Base-by-base conservation (phyloP, 345 rosid genomes). In the Nephelium lappaceum region DNA sequence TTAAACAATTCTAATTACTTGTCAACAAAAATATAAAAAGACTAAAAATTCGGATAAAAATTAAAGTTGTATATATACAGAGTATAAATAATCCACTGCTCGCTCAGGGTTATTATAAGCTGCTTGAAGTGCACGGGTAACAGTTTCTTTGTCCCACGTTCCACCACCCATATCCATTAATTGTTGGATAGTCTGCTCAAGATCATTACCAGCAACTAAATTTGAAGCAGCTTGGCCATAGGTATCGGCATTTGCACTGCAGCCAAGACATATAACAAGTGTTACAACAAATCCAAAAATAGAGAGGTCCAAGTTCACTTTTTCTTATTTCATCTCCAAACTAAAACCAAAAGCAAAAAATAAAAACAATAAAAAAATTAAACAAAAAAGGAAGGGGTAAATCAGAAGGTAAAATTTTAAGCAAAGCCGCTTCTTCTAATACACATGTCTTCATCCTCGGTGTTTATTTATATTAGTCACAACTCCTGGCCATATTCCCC, bases 51-150 rank as follows among this genome's bases (percentile, higher is more conserved):
- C 62, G 24, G 61, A 31, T 51, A 69, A 61, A 67, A 6, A 69
- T 61, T 43, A 31, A 62, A 74, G 51, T 36, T 53, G 71, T 51
- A 38, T 69, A 69, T 90, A 69, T 91, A 96, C 99, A 69, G 98
- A 88, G 81, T 94, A 96, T 24, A 96, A 81, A 84, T 96, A 96
- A 85, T 96, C 99, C 79, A 96, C 97, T n/a, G 99, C 99, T 77
- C 99, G 85, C 88, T 94, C 99, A 27, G 99, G 99, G 76, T 96
- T 96, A 84, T 94, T 96, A 83, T 94, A 93, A 70, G 99, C 98
- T 39, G 99, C 98, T 82, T 93, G 94, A 85, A 96, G 98, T 65
- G 99, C 99, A 64, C 97, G 92, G 57, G 85, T 82, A 79, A 96
- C 98, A 31, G 93, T 93, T 79, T 96, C 98, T 90, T 91, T 91